phyloP scores from a whole-genome alignment of 2,329 filamentous ascomycete genomes.

The Trichocomaceae sp. region DNA sequence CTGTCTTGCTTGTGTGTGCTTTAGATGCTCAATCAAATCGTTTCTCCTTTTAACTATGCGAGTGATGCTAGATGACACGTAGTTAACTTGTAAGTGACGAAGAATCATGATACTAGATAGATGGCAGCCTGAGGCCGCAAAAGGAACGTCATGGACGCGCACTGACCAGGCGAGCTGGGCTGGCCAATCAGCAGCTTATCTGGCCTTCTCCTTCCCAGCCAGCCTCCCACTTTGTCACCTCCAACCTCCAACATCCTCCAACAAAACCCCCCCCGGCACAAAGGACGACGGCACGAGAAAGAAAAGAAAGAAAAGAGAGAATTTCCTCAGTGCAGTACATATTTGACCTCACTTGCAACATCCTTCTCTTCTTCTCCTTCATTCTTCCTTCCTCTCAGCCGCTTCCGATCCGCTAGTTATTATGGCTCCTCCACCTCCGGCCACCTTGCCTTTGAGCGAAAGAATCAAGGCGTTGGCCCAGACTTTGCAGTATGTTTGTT shows the following conservation, averaged over 20 bases:
- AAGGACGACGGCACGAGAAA: neutral
- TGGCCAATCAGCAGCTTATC: constrained; percentile 12
- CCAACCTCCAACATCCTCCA: too few species aligned
- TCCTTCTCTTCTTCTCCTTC: neutral
- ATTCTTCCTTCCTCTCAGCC: constrained; percentile 1
- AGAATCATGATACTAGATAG: too few species aligned
- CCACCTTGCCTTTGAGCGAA: constrained; percentile 64
- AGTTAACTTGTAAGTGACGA: neutral
- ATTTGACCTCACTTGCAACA: neutral
- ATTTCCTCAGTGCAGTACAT: neutral
- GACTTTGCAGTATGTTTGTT: constrained; percentile 72
- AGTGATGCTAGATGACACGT: neutral
- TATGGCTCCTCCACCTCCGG: constrained; percentile 71
- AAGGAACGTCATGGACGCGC: constrained; percentile 12
- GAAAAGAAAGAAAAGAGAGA: neutral
- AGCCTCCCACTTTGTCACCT: constrained; percentile 8
- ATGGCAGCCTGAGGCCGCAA: neutral
- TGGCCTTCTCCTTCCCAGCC: neutral
- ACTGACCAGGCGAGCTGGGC: constrained; percentile 2
- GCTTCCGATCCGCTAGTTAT: constrained; percentile 15
- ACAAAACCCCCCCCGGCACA: constrained; percentile 1
- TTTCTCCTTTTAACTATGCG: neutral
- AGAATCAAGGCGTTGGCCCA: constrained; percentile 72
- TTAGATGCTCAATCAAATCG: constrained; percentile 13
- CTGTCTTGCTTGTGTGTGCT: constrained; percentile 5